A percentile compares a stretch with the other conserved stretches of the same genome.
phyloP scores from a whole-genome alignment of 2,329 filamentous ascomycete species.

The Curvularia eragrostidis region DNA sequence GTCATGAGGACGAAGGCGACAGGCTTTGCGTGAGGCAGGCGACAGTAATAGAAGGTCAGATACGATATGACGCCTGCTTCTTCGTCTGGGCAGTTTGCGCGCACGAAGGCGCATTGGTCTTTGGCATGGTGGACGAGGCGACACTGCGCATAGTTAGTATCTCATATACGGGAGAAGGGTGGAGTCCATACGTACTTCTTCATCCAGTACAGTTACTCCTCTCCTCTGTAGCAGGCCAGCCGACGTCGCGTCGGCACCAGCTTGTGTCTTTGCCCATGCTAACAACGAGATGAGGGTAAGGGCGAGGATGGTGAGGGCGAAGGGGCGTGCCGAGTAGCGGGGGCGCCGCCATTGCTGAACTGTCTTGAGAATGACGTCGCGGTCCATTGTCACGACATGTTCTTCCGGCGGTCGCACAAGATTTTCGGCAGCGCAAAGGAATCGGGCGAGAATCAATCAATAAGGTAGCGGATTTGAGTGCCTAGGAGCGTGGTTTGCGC shows the following conservation, averaged over 20 bases:
- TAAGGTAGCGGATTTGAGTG: neutral
- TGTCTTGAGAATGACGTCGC: slow-evolving; percentile 25
- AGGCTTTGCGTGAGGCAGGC: slow-evolving; percentile 69
- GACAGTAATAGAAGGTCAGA: slow-evolving; percentile 89
- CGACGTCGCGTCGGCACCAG: neutral
- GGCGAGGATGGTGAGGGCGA: slow-evolving; percentile 44
- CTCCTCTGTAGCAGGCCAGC: slow-evolving; percentile 24
- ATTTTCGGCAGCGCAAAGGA: neutral
- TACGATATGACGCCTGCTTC: slow-evolving; percentile 91
- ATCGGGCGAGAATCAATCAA: slow-evolving; percentile 17
- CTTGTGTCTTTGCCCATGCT: slow-evolving; percentile 33
- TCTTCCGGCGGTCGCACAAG: neutral
- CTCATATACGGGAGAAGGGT: neutral
- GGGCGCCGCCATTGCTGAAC: slow-evolving; percentile 38
- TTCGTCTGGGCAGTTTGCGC: slow-evolving; percentile 81
- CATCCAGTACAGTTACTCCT: slow-evolving; percentile 36
- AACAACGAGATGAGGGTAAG: slow-evolving; percentile 39
- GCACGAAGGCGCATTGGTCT: slow-evolving; percentile 88
- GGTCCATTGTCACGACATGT: slow-evolving; percentile 38
- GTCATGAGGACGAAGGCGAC: slow-evolving; percentile 81
- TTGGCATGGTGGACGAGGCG: slow-evolving; percentile 74
- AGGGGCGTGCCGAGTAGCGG: slow-evolving; percentile 48
- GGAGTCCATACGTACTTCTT: slow-evolving; percentile 41
- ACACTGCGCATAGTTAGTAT: slow-evolving; percentile 61
- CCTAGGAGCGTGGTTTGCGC: slow-evolving; percentile 5